Evolutionary conservation across 1,139 yeast species (phyloP), one percentile per base, ranked within the genome.

Genomic region (Candida sp.): DNA sequence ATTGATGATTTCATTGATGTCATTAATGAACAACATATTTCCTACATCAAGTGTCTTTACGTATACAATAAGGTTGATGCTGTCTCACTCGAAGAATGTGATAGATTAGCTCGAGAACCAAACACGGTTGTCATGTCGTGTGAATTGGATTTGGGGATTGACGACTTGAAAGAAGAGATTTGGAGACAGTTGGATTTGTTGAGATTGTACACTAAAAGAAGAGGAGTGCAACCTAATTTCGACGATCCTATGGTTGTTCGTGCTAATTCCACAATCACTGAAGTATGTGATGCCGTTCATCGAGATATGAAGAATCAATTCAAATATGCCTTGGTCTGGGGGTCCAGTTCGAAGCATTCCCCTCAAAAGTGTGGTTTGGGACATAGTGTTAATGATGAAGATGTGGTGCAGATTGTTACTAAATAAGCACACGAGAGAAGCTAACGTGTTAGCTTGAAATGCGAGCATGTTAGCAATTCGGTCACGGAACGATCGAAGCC

Each of bases 251-350:
- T 91, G 80, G 97, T 93, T 43, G 95, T 93, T 7, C 77, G 98
- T 55, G 77, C 75, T 46, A 77, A 83, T 46, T 85, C 95, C 21
- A 74, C 95, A 1, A 80, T 91, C 42, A 90, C 84, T 52, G 90
- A 84, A 54, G 90, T 93, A 23, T 93, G 99, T 71, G 95, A 93
- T 60, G 78, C 95, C 9, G 85, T 93, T 50, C 99, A 93, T 61
- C 77, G 96, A 55, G 97, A 91, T 54, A 87, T 93, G 76, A 90
- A 90, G 57, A 83, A 86, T 54, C 89, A 87, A 59, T 93, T 93
- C 71, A 87, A 90, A 60, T 89, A 90, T 61, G 98, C 98, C 1
- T 68, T 90, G 56, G 97, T 93, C 8, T 93, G 98, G 98, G 99
- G 99, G 0, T 83, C 91, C 1, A 85, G 95, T 42, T 87, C 97